Evolutionary conservation across 1,139 yeast genomes (phyloP), one percentile per base, ranked within the genome.

Genomic region (Blastobotrys illinoisensis): DNA sequence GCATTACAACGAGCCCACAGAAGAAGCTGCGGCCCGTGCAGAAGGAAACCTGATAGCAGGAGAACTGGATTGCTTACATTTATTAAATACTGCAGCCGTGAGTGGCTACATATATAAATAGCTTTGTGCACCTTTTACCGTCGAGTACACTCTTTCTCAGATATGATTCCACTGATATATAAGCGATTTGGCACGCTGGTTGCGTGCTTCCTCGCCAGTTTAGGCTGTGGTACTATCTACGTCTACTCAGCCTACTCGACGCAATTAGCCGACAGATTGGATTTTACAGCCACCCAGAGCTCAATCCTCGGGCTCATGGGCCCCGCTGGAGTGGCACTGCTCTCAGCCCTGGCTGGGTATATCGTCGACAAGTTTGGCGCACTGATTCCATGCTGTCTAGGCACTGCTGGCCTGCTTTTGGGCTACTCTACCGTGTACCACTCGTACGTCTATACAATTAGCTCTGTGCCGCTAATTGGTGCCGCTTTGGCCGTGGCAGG

Each of bases 231-330:
- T 9, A 81, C 86, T 1, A 71, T 80, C 60, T 82, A 82, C 64
- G 72, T 81, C 49, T 82, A 79, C 65, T 79, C 83, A 20, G 81
- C 83, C 2, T 82, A 81, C 62, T 79, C 83, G 53, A 84, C 86
- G 3, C 86, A 82, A 62, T 72, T 81, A 55, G 86, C 86, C 4
- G 73, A 70, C 52, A 72, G 74, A 49, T 71, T 82, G 49, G 72
- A 71, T 24, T 76, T 82, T 56, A 67, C 81, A 1, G 86, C 82
- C 7, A 76, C 85, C 0, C 79, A 81, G 58, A 70, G 82, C 16
- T 78, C 83, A 13, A 67, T 75, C 16, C 76, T 82, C 7, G 85
- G 85, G 1, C 71, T 80, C 56, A 70, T 77, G 54, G 86, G 86
- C 1, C 79, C 81, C 9, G 64, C 80, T 18, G 86, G 86, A 2